phyloP scores from a whole-genome alignment of 2,329 filamentous ascomycete genomes.

The Leptographium procerum region DNA sequence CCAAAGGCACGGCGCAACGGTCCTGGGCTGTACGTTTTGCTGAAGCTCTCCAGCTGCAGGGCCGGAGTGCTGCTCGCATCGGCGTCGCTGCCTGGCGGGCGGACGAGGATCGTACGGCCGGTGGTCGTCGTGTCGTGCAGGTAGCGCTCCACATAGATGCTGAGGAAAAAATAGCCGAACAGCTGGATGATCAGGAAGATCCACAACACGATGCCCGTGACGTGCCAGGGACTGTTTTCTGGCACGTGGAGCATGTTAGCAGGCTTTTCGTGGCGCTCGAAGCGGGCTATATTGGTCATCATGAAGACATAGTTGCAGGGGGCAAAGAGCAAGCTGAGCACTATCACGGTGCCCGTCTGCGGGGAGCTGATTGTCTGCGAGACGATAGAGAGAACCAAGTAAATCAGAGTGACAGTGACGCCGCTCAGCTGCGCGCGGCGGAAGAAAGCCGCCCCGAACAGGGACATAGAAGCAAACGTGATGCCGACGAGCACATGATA shows the following conservation, averaged over 20 bases:
- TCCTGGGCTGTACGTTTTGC: slow-evolving; percentile 64
- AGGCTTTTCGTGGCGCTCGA: slow-evolving; percentile 49
- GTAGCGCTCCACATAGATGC: slow-evolving; percentile 58
- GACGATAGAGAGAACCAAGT: slow-evolving; percentile 67
- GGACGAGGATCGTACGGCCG: slow-evolving; percentile 39
- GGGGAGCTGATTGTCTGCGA: slow-evolving; percentile 61
- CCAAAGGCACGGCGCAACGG: slow-evolving; percentile 44
- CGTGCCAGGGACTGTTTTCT: slow-evolving; percentile 52
- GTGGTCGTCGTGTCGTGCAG: slow-evolving; percentile 65
- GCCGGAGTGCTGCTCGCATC: slow-evolving; percentile 28
- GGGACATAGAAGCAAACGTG: slow-evolving; percentile 66
- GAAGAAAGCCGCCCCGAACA: slow-evolving; percentile 76
- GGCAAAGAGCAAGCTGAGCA: slow-evolving; percentile 68
- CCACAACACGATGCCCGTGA: slow-evolving; percentile 69
- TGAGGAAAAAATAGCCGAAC: slow-evolving; percentile 64
- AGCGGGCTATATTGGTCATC: slow-evolving; percentile 63
- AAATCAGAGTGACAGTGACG: slow-evolving; percentile 62
- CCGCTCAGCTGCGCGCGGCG: slow-evolving; percentile 79
- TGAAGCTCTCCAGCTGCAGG: slow-evolving; percentile 61
- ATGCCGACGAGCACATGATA: slow-evolving; percentile 69
- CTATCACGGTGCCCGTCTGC: slow-evolving; percentile 50
- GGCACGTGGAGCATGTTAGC: slow-evolving; percentile 52
- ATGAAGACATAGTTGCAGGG: slow-evolving; percentile 85
- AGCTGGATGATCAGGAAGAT: slow-evolving; percentile 69
- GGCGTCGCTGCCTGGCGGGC: slow-evolving; percentile 18